Conservation (phyloP, 2,329 filamentous ascomycete species). For the Diaporthe sp. region DNA sequence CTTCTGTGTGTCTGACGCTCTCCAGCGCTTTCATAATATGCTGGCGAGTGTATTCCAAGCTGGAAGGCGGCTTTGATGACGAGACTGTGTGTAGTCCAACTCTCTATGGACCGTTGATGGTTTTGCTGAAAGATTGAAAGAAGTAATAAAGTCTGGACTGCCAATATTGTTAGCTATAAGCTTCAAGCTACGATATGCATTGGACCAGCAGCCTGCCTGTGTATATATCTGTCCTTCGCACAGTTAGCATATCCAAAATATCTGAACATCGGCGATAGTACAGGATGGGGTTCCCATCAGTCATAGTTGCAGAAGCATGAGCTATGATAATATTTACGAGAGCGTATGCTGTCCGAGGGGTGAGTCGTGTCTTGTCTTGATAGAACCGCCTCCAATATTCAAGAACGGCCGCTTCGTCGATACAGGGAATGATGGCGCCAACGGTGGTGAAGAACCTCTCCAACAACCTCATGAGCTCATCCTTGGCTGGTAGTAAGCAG, state of each 20-base stretch:
- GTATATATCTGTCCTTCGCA: background rate
- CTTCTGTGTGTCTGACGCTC: background rate
- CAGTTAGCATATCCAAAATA: background rate
- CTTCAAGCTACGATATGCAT: rapidly evolving
- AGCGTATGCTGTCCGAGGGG: background rate
- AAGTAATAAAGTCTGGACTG: background rate
- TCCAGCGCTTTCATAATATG: background rate
- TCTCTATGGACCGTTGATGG: slow-evolving; percentile 12
- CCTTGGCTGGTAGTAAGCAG: background rate
- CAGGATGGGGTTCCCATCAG: background rate
- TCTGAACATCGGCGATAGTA: background rate
- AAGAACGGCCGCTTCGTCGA: background rate
- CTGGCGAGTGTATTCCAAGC: slow-evolving; percentile 6
- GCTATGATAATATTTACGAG: background rate
- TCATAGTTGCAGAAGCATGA: background rate
- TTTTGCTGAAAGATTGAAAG: slow-evolving; percentile 11
- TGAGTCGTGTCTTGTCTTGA: background rate
- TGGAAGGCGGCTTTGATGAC: slow-evolving; percentile 9
- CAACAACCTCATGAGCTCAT: background rate
- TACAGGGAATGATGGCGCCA: background rate
- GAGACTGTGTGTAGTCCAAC: slow-evolving; percentile 4
- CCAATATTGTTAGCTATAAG: background rate
- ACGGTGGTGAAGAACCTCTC: background rate
- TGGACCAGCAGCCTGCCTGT: background rate
- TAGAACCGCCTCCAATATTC: background rate